These are phyloP conservation scores for Moringa oleifera DNA, from an alignment of 345 rosid genomes.

Conservation along the genomic window DNA sequence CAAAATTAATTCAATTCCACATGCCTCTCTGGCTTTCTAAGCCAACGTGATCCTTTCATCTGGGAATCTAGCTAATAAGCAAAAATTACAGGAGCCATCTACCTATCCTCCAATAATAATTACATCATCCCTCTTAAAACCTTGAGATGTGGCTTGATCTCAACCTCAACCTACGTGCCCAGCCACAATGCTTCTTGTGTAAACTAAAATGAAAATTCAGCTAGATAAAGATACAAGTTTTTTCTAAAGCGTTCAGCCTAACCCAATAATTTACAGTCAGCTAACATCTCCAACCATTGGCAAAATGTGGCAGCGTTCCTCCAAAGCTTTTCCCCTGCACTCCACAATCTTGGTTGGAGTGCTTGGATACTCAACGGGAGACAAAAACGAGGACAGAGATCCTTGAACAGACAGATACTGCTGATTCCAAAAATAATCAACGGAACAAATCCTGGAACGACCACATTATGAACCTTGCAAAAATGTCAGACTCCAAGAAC, in stretches of 20 bases:
- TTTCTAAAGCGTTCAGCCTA: background rate
- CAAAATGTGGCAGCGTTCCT: background rate
- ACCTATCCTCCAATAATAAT: too few species aligned
- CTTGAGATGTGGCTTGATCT: too few species aligned
- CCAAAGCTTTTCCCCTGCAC: too few species aligned
- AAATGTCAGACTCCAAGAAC: slow-evolving; percentile 81
- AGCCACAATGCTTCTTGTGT: background rate
- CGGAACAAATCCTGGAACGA: slow-evolving; percentile 71
- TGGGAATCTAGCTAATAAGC: too few species aligned
- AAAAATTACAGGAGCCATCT: too few species aligned
- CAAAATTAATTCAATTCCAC: too few species aligned
- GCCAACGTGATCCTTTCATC: too few species aligned
- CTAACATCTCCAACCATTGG: slow-evolving; percentile 1
- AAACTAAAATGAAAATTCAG: background rate
- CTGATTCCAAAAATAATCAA: slow-evolving; percentile 19
- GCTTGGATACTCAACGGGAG: too few species aligned
- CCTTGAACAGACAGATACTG: background rate
- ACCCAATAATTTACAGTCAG: slow-evolving; percentile 9
- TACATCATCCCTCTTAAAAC: too few species aligned
- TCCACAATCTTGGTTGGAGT: background rate
- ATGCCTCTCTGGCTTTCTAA: too few species aligned
- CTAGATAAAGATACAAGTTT: background rate
- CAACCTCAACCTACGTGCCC: background rate
- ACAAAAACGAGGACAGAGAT: too few species aligned
- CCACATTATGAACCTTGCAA: slow-evolving; percentile 91